Base-by-base conservation (phyloP, 768 basidiomycete species). In the Mycena crocata region DNA sequence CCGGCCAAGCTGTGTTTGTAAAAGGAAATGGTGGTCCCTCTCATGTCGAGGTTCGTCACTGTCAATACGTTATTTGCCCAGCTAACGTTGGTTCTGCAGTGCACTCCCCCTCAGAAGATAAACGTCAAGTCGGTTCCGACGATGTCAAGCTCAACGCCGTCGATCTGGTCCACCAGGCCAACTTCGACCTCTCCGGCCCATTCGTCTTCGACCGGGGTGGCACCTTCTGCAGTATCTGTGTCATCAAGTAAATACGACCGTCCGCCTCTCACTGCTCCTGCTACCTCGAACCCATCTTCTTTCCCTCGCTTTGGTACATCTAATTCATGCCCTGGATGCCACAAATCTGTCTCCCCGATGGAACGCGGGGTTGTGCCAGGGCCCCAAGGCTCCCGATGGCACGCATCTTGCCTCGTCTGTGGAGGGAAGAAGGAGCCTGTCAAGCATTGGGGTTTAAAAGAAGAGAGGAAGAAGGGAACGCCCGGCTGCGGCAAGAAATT, bases 351-450 rank as follows among this genome's bases (percentile, higher is more conserved):
- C 15, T 92, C 92, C 19, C 87, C 87, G 1, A 94, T 95, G 93
- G 94, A 95, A 72, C 83, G 87, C 63, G 94, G 94, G 12, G 93
- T 95, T 32, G 91, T 95, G 40, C 90, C 93, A 30, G 94, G 94
- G 6, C 94, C 94, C 26, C 90, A 92, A 65, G 91, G 91, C 37
- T 89, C 90, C 34, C 86, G 87, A 67, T 95, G 94, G 94, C 94
- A 95, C 76, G 82, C 85, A 9, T 74, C 84, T 40, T 95, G 94
- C 76, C 83, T 95, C 52, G 84, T 93, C 8, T 95, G 94, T 72
- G 94, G 94, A 1, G 94, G 94, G 0, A 92, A 88, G 75, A 90
- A 86, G 74, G 81, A 79, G 57, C 74, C 78, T 0, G 67, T 75
- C 3, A 78, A 80, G 10, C 71, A 72, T 14, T 75, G 78, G 39